These are phyloP conservation scores for Cornus suecica DNA, from an alignment of 148 eudicot genomes.

Conservation along the genomic window DNA sequence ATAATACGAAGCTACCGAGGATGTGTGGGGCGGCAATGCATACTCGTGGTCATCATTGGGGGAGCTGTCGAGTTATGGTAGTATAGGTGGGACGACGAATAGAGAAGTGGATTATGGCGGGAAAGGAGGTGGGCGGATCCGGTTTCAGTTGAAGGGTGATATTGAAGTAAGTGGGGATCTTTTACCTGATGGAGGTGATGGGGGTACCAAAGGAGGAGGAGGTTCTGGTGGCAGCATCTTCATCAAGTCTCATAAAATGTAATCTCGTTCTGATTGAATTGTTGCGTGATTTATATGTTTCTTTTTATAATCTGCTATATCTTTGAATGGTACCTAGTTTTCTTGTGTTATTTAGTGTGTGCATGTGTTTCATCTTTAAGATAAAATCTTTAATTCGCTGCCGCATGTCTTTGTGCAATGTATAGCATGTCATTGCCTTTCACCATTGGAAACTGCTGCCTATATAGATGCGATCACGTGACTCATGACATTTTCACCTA, in stretches of 20 bases:
- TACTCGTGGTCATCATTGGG: constrained; percentile 69
- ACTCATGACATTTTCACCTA: background rate
- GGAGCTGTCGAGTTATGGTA: constrained; percentile 78
- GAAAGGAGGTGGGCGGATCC: constrained; percentile 78
- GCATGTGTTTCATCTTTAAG: background rate
- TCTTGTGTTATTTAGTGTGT: background rate
- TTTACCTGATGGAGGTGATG: constrained; percentile 81
- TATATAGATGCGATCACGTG: background rate
- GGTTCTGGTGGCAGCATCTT: constrained; percentile 90
- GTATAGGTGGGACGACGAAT: constrained; percentile 74
- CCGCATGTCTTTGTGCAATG: background rate
- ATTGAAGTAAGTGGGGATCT: constrained; percentile 51
- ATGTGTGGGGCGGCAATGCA: constrained; percentile 95
- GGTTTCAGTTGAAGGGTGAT: constrained; percentile 30
- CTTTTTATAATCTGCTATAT: background rate
- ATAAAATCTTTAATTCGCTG: background rate
- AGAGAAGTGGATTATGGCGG: constrained; percentile 79
- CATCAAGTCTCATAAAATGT: constrained; percentile 65
- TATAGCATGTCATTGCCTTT: background rate
- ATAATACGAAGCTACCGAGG: constrained; percentile 64
- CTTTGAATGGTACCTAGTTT: background rate
- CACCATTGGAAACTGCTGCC: background rate
- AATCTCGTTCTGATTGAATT: constrained; percentile 17
- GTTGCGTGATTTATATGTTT: background rate
- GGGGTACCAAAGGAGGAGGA: constrained; percentile 84